Evolutionary conservation across 768 basidiomycete genomes (phyloP).

Genomic region (Mycena maculata): DNA sequence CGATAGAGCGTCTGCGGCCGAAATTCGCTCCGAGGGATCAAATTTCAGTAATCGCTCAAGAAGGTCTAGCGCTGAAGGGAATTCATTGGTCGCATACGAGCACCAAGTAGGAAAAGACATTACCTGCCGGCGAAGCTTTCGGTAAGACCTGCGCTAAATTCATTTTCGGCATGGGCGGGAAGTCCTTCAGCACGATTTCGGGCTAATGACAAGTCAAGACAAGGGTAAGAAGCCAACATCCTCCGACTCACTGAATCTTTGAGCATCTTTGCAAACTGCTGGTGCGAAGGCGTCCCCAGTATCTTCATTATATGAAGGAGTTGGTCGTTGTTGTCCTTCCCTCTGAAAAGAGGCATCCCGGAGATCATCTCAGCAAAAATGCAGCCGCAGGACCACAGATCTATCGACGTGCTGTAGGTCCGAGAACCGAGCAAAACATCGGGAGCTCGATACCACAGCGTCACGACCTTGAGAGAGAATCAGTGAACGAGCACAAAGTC

Average conservation of each 20-base stretch:
- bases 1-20: slow-evolving; percentile 89
- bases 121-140: slow-evolving; percentile 82
- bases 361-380: slow-evolving; percentile 99
- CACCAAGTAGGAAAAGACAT: neutral
- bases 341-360: slow-evolving; percentile 95
- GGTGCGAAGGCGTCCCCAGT: slow-evolving; percentile 93
- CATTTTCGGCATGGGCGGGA: slow-evolving; percentile 87
- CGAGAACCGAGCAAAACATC: slow-evolving; percentile 97
- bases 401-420: slow-evolving; percentile 98
- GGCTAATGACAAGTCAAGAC: slow-evolving; percentile 59
- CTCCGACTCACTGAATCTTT: slow-evolving; percentile 80
- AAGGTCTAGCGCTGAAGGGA: slow-evolving; percentile 85
- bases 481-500: neutral
- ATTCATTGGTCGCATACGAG: slow-evolving; percentile 29
- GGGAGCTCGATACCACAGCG: slow-evolving; percentile 98
- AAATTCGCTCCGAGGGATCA: slow-evolving; percentile 91
- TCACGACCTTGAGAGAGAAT: slow-evolving; percentile 77
- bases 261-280: slow-evolving; percentile 87
- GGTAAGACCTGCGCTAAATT: slow-evolving; percentile 86
- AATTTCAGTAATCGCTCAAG: slow-evolving; percentile 96
- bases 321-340: slow-evolving; percentile 97
- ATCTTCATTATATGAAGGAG: slow-evolving; percentile 97
- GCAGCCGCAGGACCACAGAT: slow-evolving; percentile 98
- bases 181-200: slow-evolving; percentile 85
- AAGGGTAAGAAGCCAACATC: slow-evolving; percentile 1